A percentile compares a stretch with the other conserved stretches of the same genome.
Evolutionary conservation across 2,329 filamentous ascomycete genomes (phyloP).

Genomic region (Cryoendolithus antarcticus): DNA sequence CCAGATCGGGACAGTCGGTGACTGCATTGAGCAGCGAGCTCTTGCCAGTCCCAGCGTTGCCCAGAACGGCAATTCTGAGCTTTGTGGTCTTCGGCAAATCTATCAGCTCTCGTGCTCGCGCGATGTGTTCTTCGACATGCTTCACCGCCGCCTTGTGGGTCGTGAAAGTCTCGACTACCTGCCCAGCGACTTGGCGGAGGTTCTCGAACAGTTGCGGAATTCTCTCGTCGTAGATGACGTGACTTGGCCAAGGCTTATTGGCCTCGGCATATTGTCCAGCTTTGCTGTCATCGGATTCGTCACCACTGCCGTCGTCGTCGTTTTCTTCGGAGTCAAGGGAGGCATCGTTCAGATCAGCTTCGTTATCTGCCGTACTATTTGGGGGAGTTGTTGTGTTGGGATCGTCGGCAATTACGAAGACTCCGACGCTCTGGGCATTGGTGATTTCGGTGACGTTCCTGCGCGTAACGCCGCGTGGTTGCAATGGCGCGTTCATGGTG

Average conservation of each 20-base stretch:
- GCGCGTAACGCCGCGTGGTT: neutral
- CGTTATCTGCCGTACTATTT: too few species aligned
- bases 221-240: slow-evolving; percentile 6
- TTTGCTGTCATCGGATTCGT: neutral
- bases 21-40: slow-evolving; percentile 16
- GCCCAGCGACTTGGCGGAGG: neutral
- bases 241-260: slow-evolving; percentile 4
- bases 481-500: too few species aligned
- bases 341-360: neutral
- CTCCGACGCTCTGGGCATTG: neutral
- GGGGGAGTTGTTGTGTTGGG: too few species aligned
- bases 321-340: neutral
- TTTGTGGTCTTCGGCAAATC: slow-evolving; percentile 2
- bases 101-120: neutral
- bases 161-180: slow-evolving; percentile 1
- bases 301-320: slow-evolving; percentile 3
- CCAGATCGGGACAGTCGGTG: slow-evolving; percentile 8
- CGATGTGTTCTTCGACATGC: neutral
- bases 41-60: slow-evolving; percentile 14
- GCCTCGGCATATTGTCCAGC: slow-evolving; percentile 1
- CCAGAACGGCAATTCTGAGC: slow-evolving; percentile 9
- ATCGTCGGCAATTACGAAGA: neutral
- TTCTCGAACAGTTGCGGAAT: slow-evolving; percentile 1
- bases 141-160: neutral
- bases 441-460: slow-evolving; percentile 1